Base-by-base conservation (phyloP, 78 protist genomes). In the Dictyostelium purpureum region DNA sequence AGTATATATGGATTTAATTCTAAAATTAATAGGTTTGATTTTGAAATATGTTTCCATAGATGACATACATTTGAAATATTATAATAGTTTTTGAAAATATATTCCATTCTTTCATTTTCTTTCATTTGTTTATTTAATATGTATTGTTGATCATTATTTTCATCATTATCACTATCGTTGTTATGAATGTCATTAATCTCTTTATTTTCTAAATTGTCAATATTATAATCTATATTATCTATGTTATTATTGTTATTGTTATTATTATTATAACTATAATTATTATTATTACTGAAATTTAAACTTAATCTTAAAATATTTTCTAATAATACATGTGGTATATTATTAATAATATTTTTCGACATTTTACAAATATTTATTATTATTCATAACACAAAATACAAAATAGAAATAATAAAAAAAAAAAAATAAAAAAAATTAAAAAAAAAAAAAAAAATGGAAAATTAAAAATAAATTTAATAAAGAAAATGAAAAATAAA, bases 1-100 rank as follows among this genome's bases (percentile, higher is more conserved):
- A 82, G n/a, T 11, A 70, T 71, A 21, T 35, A 67, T 7, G 90
- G 90, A 69, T 70, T 67, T 28, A 82, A 38, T 12, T 82, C 80
- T 4, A 82, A 40, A n/a, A 54, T 35, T 51, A 38, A 73, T 4
- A 82, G 54, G 28, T 26, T 70, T 16, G 37, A 21, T 24, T 16
- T 10, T 14, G 65, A 38, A 1, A 82, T 35, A 0, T 52, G 71
- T 40, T 33, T 31, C 90, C 90, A 82, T 52, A 35, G 9, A 24
- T 70, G 47, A 42, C 79, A 70, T 24, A 82, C 90, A 14, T 11
- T 56, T 31, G 80, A 57, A 26, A 82, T 70, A 37, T 82, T 82
- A 4, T 31, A 67, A 19, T 74, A 52, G 42, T 82, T 82, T 24
- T 26, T 42, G 26, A 82, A 40, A 2, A 54, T 18, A 38, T 16